Evolutionary conservation across 1,284 basidiomycete genomes (phyloP).

Genomic region (Fomitopsis schrenkii): DNA sequence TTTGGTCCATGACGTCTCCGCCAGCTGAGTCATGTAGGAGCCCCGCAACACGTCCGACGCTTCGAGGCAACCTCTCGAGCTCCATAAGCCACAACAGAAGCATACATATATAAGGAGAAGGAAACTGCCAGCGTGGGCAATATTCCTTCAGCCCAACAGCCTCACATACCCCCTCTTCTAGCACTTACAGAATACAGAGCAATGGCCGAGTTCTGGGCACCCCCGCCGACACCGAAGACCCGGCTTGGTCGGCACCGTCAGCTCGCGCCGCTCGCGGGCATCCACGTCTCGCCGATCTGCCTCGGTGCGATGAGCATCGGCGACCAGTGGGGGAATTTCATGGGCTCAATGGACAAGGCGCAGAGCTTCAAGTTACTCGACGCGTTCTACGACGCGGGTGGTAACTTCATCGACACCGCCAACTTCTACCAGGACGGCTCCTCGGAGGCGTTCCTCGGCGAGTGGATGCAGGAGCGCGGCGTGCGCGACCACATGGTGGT

Average conservation of each 20-base stretch:
- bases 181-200: background rate
- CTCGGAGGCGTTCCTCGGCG: conserved; percentile 32
- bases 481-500: conserved; percentile 39
- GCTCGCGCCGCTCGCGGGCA: conserved; percentile 10
- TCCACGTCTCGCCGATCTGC: conserved; percentile 41
- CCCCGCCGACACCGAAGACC: conserved; percentile 3
- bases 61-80: no score
- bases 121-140: no score
- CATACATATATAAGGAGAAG: no score
- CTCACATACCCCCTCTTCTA: no score
- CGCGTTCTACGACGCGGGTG: conserved; percentile 22
- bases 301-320: conserved; percentile 49
- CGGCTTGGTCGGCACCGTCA: conserved; percentile 11
- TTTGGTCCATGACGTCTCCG: background rate
- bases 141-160: no score
- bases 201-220: conserved; percentile 2
- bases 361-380: conserved; percentile 12
- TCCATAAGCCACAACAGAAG: no score
- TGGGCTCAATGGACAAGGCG: conserved; percentile 28
- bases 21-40: no score
- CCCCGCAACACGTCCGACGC: no score
- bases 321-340: conserved; percentile 26
- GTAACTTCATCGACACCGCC: conserved; percentile 13
- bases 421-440: conserved; percentile 36
- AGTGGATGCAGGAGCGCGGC: conserved; percentile 36